Conservation (phyloP, 2,329 filamentous ascomycete species). For the Monilinia fructicola region DNA sequence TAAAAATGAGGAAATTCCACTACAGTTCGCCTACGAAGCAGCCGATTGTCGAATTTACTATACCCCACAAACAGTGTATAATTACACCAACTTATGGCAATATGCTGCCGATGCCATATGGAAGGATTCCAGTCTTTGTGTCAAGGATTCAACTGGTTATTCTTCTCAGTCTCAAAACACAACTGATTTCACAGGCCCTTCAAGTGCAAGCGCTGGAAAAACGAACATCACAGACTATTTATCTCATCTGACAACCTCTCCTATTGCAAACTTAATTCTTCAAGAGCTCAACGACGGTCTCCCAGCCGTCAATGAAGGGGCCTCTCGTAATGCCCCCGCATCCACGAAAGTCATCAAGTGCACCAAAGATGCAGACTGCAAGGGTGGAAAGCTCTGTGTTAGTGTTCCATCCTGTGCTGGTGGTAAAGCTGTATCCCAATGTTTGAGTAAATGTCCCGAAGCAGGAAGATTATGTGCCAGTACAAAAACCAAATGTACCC, state of each 20-base stretch:
- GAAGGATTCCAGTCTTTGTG: constrained; percentile 42
- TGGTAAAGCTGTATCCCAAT: constrained; percentile 1
- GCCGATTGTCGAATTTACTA: constrained; percentile 62
- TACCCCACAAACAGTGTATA: constrained; percentile 51
- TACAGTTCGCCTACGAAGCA: constrained; percentile 61
- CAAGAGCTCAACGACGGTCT: constrained; percentile 16
- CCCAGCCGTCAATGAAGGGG: not conserved
- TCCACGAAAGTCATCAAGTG: constrained; percentile 14
- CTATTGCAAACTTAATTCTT: constrained; percentile 20
- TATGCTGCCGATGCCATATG: constrained; percentile 44
- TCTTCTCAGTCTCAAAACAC: constrained; percentile 11
- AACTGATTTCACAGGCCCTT: constrained; percentile 10
- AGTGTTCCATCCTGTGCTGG: not conserved
- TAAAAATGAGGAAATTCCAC: constrained; percentile 42
- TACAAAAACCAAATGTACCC: not conserved
- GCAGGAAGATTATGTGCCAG: not conserved
- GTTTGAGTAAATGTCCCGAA: constrained; percentile 6
- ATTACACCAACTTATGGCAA: constrained; percentile 52
- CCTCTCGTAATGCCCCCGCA: constrained; percentile 7
- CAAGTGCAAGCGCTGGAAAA: not conserved
- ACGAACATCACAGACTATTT: constrained; percentile 21
- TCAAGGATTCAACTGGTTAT: constrained; percentile 30
- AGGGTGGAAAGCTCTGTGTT: constrained; percentile 11
- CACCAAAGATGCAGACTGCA: not conserved
- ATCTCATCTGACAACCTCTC: constrained; percentile 9